Evolutionary conservation across 805 yeast genomes (phyloP).

Genomic region (Hanseniaspora hatyaiensis): DNA sequence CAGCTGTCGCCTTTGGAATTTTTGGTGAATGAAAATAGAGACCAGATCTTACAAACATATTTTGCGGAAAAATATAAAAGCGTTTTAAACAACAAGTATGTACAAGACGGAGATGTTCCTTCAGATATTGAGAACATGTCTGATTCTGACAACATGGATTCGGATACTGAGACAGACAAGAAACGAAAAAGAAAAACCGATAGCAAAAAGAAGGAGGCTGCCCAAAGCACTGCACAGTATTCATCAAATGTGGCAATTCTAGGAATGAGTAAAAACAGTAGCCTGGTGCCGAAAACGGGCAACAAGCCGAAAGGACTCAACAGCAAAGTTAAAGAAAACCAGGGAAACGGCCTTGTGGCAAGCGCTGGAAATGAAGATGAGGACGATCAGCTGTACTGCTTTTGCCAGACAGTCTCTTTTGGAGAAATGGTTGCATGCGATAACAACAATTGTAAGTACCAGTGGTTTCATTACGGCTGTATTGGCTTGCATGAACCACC

Average conservation of each 20-base stretch:
- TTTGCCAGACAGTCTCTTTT: constrained; percentile 85
- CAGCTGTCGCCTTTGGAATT: constrained; percentile 22
- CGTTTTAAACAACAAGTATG: constrained; percentile 1
- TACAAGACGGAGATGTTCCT: background rate
- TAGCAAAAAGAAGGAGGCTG: background rate
- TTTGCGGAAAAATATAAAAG: constrained; percentile 11
- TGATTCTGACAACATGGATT: constrained; percentile 2
- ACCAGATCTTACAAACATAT: constrained; percentile 4
- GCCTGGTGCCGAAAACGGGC: too few relatives aligned
- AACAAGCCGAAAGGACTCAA: too few relatives aligned
- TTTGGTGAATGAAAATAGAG: constrained; percentile 20
- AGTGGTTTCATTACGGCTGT: constrained; percentile 95
- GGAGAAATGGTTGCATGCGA: constrained; percentile 98
- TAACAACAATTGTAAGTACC: constrained; percentile 72
- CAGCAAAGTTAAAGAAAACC: too few relatives aligned
- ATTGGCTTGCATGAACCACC: constrained; percentile 85
- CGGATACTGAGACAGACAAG: background rate
- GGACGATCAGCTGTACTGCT: constrained; percentile 67
- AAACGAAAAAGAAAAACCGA: background rate
- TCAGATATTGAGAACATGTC: background rate
- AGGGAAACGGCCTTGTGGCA: too few relatives aligned
- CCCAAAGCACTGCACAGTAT: too few relatives aligned
- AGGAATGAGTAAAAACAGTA: background rate
- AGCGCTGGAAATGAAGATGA: constrained; percentile 35
- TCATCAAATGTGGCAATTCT: too few relatives aligned